Conservation (phyloP, 306 rosid species). For the Dicorynia guianensis region DNA sequence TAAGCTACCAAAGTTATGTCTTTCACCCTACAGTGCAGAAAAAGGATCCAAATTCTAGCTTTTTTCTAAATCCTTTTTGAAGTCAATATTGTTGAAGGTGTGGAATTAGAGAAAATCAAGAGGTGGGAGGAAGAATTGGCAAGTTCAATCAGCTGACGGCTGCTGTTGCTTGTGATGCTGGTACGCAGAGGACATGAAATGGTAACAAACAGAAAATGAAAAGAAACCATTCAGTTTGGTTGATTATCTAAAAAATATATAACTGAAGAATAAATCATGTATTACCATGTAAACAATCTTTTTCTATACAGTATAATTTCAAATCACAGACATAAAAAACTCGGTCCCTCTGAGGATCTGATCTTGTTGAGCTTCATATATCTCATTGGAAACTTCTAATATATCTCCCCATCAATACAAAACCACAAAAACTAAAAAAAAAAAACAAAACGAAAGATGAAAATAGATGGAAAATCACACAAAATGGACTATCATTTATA, state of each 20-base stretch:
- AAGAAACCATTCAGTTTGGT: not conserved
- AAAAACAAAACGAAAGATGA: not conserved
- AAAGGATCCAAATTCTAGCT: slow-evolving; percentile 14
- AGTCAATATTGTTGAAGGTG: slow-evolving; percentile 30
- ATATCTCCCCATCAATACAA: slow-evolving; percentile 30
- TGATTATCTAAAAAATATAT: slow-evolving; percentile 15
- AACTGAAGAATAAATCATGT: slow-evolving; percentile 17
- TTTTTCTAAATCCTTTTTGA: slow-evolving; percentile 16
- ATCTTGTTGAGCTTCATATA: slow-evolving; percentile 30
- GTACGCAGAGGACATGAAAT: not conserved
- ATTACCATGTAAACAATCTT: slow-evolving; percentile 24
- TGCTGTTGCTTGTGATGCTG: not conserved
- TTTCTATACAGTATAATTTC: slow-evolving; percentile 31
- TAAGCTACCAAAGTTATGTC: slow-evolving; percentile 2
- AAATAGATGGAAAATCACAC: not conserved
- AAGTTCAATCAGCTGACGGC: not conserved
- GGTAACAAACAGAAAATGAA: slow-evolving; percentile 2
- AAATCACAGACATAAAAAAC: slow-evolving; percentile 3
- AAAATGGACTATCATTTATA: slow-evolving; percentile 26
- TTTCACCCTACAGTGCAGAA: not conserved
- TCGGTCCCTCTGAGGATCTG: slow-evolving; percentile 30
- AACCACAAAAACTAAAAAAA: slow-evolving; percentile 18
- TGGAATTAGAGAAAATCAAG: not conserved
- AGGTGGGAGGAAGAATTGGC: not conserved
- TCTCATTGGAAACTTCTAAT: slow-evolving; percentile 33